Base-by-base conservation (phyloP, 2,329 filamentous ascomycete species). In the Apiospora kogelbergensis region DNA sequence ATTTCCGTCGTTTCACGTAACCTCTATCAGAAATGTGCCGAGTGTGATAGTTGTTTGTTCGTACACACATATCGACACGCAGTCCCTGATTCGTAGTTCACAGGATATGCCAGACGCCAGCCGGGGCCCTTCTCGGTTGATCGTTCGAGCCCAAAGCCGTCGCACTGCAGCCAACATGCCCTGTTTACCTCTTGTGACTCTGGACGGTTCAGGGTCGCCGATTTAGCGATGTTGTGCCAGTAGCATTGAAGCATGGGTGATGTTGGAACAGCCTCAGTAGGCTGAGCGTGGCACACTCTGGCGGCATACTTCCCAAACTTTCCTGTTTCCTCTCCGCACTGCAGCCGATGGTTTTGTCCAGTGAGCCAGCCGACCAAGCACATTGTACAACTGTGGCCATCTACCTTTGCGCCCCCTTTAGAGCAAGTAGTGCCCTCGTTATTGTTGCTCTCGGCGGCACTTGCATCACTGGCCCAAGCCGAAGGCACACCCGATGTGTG, bases 1-100 rank as follows among this genome's bases (percentile, higher is more conserved):
- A 90, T 93, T 30, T 93, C 95, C 72, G 91, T 86, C 63, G 90
- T 94, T 84, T 97, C 24, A 3, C 33, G 2, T 65, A 4, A n/a
- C n/a, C n/a, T n/a, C n/a, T n/a, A n/a, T n/a, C n/a, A n/a, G n/a
- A n/a, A n/a, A n/a, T n/a, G n/a, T n/a, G n/a, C n/a, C n/a, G n/a
- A n/a, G n/a, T n/a, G n/a, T n/a, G n/a, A n/a, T n/a, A n/a, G n/a
- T n/a, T n/a, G n/a, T n/a, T n/a, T n/a, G n/a, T n/a, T n/a, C n/a
- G n/a, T n/a, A n/a, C n/a, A n/a, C 24, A 3, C 33, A 5, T 65
- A 4, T 17, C 7, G n/a, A 42, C 40, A 42, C 40, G 30, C 20
- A n/a, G 30, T 3, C 30, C 7, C 53, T n/a, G 15, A 2, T 60
- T n/a, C 30, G 30, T 26, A 3, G n/a, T 1, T 4, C 1, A 37